Evolutionary conservation across 768 basidiomycete species (phyloP).

Genomic region (Kwoniella sp.): DNA sequence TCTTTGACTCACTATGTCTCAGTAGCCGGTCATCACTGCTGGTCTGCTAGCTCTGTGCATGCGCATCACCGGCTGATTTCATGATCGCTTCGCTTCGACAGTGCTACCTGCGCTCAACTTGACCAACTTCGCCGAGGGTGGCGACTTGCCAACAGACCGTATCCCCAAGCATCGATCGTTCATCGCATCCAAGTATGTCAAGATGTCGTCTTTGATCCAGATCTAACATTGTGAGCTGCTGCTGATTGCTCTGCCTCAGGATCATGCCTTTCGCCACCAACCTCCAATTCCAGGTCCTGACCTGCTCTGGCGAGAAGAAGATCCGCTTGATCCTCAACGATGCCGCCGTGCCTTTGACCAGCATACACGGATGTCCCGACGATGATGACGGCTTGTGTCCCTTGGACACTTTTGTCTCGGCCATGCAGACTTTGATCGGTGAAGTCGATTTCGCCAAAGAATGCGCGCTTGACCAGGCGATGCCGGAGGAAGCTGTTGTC

Average conservation of each 20-base stretch:
- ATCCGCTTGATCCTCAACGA: conserved; percentile 88
- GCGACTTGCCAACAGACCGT: conserved; percentile 51
- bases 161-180: conserved; percentile 62
- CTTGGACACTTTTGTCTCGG: conserved; percentile 69
- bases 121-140: conserved; percentile 52
- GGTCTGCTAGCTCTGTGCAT: not conserved
- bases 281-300: conserved; percentile 65
- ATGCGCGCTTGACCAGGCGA: conserved; percentile 57
- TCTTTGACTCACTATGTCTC: not conserved
- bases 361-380: conserved; percentile 71
- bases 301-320: conserved; percentile 63
- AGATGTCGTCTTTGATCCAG: not conserved
- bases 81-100: conserved; percentile 4
- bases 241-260: conserved; percentile 20
- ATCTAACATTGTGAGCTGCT: not conserved
- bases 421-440: conserved; percentile 68
- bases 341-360: conserved; percentile 76
- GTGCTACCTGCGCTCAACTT: conserved; percentile 57
- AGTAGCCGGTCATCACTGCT: no score
- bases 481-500: not conserved
- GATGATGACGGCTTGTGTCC: conserved; percentile 78
- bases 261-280: conserved; percentile 87
- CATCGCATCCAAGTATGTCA: conserved; percentile 64
- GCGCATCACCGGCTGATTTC: not conserved
- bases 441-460: conserved; percentile 74